A percentile compares a stretch with the other conserved stretches of the same genome.
phyloP scores from a whole-genome alignment of 2,329 filamentous ascomycete genomes.

The Colletotrichum tabaci region DNA sequence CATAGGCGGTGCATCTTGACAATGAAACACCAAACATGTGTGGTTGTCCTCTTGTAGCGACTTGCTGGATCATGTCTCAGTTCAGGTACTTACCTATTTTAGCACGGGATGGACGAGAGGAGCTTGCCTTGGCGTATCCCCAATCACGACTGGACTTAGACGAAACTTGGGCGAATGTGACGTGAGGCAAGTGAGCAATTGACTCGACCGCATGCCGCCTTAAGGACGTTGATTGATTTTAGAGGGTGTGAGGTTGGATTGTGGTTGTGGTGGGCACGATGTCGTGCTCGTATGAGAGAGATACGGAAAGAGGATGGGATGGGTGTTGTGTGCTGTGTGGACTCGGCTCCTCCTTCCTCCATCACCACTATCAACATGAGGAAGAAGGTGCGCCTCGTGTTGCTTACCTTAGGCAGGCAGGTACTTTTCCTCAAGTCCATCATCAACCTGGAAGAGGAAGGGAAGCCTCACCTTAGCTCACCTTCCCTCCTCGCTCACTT shows the following conservation, averaged over 20 bases:
- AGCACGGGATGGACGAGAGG: conserved; percentile 15
- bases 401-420: no score
- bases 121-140: conserved; percentile 19
- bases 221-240: no score
- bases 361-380: background rate
- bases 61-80: conserved; percentile 32
- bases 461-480: no score
- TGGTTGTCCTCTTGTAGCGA: conserved; percentile 12
- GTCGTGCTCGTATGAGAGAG: background rate
- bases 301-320: no score
- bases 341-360: background rate
- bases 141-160: conserved; percentile 4
- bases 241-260: background rate
- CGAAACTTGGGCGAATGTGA: conserved; percentile 30
- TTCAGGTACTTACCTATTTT: conserved; percentile 6
- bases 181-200: conserved; percentile 26
- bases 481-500: no score
- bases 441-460: no score
- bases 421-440: no score
- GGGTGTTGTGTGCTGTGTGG: background rate
- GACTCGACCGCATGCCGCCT: conserved; percentile 12
- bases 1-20: conserved; percentile 14
- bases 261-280: background rate
- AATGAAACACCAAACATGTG: background rate
- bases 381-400: background rate